These are phyloP conservation scores for Phyllostachys edulis DNA, from an alignment of 176 grass and related monocot species.

Conservation along the genomic window DNA sequence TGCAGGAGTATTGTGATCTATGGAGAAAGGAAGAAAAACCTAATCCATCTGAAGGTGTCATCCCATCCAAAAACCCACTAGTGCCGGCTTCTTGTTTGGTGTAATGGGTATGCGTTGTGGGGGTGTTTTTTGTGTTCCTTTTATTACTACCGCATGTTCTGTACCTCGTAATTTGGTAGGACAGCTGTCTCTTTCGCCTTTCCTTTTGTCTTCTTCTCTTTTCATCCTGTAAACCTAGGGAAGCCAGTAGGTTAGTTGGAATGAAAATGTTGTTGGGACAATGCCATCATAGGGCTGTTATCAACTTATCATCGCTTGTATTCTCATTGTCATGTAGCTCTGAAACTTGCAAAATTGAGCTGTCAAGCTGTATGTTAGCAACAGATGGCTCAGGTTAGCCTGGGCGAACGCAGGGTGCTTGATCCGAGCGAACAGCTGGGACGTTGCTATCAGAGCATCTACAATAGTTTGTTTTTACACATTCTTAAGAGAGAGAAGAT, in stretches of 20 bases:
- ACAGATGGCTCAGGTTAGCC: neutral
- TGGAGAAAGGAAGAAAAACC: slow-evolving; percentile 18
- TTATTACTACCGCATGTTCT: neutral
- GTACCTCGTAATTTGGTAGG: slow-evolving; percentile 41
- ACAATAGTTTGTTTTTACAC: too few species aligned
- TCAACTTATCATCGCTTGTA: neutral
- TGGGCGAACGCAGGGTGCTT: neutral
- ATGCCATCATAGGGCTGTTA: neutral
- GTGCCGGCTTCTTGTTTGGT: slow-evolving; percentile 28
- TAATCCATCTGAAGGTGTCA: slow-evolving; percentile 23
- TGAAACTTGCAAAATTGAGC: neutral
- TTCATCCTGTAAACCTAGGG: slow-evolving; percentile 39
- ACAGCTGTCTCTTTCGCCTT: slow-evolving; percentile 40
- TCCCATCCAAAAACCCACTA: slow-evolving; percentile 17
- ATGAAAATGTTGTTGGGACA: slow-evolving; percentile 24
- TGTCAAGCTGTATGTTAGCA: neutral
- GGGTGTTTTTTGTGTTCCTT: neutral
- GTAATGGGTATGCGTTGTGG: slow-evolving; percentile 19
- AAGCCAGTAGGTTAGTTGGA: neutral
- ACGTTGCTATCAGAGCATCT: neutral
- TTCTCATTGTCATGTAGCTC: neutral
- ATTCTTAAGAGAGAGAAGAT: too few species aligned
- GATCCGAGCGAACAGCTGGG: neutral
- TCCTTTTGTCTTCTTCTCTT: too few species aligned
- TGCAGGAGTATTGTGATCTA: slow-evolving; percentile 6